These are phyloP conservation scores for Metschnikowia gelsemii DNA, from an alignment of 805 yeast species.

Conservation along the genomic window DNA sequence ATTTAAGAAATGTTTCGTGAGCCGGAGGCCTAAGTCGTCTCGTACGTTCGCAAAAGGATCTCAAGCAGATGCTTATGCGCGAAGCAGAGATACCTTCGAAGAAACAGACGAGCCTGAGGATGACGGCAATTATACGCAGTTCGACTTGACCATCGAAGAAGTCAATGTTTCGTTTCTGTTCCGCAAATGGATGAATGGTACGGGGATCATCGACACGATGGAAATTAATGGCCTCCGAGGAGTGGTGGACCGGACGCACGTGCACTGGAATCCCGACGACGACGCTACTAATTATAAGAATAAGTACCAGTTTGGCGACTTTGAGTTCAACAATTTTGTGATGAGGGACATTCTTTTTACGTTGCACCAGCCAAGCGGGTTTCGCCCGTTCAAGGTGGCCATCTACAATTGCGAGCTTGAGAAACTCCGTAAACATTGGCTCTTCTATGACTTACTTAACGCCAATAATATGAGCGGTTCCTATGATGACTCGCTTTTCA, in stretches of 20 bases:
- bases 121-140: constrained; percentile 96
- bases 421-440: constrained; percentile 85
- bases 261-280: constrained; percentile 76
- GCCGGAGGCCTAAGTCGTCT: constrained; percentile 69
- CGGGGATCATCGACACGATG: constrained; percentile 75
- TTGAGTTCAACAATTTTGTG: constrained; percentile 79
- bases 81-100: constrained; percentile 32
- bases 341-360: constrained; percentile 86
- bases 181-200: constrained; percentile 84
- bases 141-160: constrained; percentile 85
- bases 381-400: constrained; percentile 83
- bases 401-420: constrained; percentile 84
- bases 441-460: constrained; percentile 80
- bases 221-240: constrained; percentile 87
- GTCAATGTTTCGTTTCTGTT: constrained; percentile 78
- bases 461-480: constrained; percentile 86
- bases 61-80: constrained; percentile 67
- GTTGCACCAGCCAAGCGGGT: constrained; percentile 73
- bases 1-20: constrained; percentile 81
- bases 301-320: constrained; percentile 79
- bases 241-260: constrained; percentile 86
- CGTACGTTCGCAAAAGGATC: constrained; percentile 65
- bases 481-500: constrained; percentile 89
- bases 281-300: constrained; percentile 81
- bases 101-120: constrained; percentile 43